Percentiles rank a stretch among this genome's conserved stretches.
phyloP scores from a whole-genome alignment of 2,329 filamentous ascomycete species.

The Diaporthe citri region DNA sequence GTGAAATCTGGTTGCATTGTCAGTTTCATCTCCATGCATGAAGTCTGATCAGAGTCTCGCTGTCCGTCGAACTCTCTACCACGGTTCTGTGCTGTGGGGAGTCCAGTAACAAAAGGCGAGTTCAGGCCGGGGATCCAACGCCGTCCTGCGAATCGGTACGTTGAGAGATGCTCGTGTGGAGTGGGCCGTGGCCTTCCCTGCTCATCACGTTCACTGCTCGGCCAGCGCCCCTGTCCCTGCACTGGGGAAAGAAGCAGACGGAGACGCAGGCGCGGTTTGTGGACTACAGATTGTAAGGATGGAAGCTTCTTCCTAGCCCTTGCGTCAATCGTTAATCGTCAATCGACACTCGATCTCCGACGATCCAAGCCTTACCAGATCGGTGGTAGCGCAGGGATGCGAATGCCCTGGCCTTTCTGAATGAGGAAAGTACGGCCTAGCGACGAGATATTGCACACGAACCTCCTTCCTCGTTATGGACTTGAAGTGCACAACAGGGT shows the following conservation, averaged over 20 bases:
- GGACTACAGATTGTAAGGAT: conserved; percentile 10
- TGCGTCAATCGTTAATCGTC: conserved; percentile 23
- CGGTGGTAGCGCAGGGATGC: conserved; percentile 1
- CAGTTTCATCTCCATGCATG: conserved; percentile 31
- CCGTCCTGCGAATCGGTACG: background rate
- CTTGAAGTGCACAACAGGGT: background rate
- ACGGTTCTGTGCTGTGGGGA: background rate
- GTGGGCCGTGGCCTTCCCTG: conserved; percentile 24
- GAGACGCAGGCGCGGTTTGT: background rate
- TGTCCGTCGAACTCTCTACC: background rate
- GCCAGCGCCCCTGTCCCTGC: conserved; percentile 9
- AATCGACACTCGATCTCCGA: conserved; percentile 17
- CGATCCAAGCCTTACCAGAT: conserved; percentile 30
- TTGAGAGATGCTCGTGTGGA: conserved; percentile 9
- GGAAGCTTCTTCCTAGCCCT: conserved; percentile 7
- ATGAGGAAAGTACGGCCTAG: conserved; percentile 25
- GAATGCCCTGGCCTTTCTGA: background rate
- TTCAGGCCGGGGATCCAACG: background rate
- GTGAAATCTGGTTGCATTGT: conserved; percentile 1
- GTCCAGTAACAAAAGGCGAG: background rate
- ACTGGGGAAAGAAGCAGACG: conserved; percentile 14
- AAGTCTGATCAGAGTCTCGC: background rate
- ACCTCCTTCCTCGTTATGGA: background rate
- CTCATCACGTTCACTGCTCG: conserved; percentile 2
- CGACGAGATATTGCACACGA: conserved; percentile 12